phyloP scores from a whole-genome alignment of 129 eudicot genomes.

The Lactuca sativa region DNA sequence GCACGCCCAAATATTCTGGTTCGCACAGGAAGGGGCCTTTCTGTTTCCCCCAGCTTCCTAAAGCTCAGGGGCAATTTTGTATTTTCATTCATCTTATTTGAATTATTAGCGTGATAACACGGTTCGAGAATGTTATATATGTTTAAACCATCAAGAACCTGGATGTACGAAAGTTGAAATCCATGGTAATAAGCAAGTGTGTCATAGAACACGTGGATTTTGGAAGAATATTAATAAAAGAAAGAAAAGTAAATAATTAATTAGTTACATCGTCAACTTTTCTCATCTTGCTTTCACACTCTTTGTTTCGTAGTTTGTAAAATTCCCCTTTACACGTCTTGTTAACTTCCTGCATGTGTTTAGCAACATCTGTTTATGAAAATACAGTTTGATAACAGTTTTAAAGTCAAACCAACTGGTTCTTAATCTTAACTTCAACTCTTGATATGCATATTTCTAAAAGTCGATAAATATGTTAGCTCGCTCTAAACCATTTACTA shows the following conservation, averaged over 20 bases:
- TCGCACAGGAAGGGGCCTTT: slow-evolving; percentile 88
- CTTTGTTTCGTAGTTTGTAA: slow-evolving; percentile 39
- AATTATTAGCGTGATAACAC: slow-evolving; percentile 63
- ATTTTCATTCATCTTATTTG: slow-evolving; percentile 34
- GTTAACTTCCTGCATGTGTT: slow-evolving; percentile 57
- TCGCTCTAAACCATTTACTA: too few species aligned
- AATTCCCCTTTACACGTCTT: slow-evolving; percentile 68
- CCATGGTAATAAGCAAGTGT: slow-evolving; percentile 9
- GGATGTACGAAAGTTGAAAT: slow-evolving; percentile 13
- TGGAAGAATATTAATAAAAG: background rate
- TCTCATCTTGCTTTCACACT: slow-evolving; percentile 54
- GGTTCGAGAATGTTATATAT: slow-evolving; percentile 89
- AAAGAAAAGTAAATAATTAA: slow-evolving; percentile 6
- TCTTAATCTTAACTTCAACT: background rate
- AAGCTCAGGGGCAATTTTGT: slow-evolving; percentile 75
- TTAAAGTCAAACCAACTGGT: too few species aligned
- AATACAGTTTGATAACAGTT: too few species aligned
- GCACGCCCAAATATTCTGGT: slow-evolving; percentile 97
- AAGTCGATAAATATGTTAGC: too few species aligned
- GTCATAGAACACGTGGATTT: background rate
- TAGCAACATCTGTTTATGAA: background rate
- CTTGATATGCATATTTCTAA: background rate
- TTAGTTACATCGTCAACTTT: slow-evolving; percentile 58
- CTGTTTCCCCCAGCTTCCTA: slow-evolving; percentile 80
- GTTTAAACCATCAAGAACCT: slow-evolving; percentile 65